phyloP scores from a whole-genome alignment of 768 basidiomycete species.

The Agrocybe praecox region DNA sequence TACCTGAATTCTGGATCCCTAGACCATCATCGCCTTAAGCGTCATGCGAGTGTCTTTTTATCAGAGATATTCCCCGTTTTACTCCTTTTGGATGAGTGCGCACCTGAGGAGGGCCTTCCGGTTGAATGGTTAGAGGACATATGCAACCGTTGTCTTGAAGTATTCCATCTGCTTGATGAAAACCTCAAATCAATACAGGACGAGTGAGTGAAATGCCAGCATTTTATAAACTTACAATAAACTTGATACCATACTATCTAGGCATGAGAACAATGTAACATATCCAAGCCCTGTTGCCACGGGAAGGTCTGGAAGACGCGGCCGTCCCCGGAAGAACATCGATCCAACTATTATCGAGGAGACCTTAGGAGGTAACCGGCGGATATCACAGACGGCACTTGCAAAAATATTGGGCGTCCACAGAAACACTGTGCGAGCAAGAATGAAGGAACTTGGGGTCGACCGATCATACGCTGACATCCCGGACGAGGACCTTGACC shows the following conservation, averaged over 20 bases:
- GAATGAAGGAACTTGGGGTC: not conserved
- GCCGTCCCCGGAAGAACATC: not conserved
- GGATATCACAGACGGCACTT: not conserved
- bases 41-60: not conserved
- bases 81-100: not conserved
- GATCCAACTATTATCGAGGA: not conserved
- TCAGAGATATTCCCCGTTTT: not conserved
- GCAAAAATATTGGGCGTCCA: not conserved
- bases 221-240: too few relatives aligned
- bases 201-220: not conserved
- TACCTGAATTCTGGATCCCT: not conserved
- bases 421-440: not conserved
- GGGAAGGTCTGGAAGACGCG: not conserved
- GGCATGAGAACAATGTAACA: not conserved
- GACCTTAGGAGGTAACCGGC: not conserved
- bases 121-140: not conserved
- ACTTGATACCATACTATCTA: not conserved
- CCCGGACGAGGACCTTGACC: not conserved
- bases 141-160: not conserved
- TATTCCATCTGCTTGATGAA: not conserved
- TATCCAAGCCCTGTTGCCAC: not conserved
- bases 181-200: not conserved
- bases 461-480: not conserved
- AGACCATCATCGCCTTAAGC: not conserved
- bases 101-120: not conserved